A percentile compares a stretch with the other conserved stretches of the same genome.
Evolutionary conservation across 2,329 filamentous ascomycete genomes (phyloP).

Genomic region (Aurifilum marmelostoma): DNA sequence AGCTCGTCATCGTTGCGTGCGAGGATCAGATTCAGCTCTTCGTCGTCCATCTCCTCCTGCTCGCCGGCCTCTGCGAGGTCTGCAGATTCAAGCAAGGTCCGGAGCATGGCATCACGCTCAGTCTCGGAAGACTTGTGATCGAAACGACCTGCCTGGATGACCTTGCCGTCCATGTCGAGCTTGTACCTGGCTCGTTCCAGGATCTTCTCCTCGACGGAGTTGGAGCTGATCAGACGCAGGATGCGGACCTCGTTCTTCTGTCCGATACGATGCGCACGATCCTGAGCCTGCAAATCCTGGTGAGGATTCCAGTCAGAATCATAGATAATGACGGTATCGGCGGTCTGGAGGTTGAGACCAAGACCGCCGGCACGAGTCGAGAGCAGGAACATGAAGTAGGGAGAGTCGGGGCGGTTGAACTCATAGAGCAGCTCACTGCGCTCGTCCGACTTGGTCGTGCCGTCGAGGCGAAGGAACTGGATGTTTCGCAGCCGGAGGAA

Average conservation of each 20-base stretch:
- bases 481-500: conserved; percentile 84
- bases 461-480: conserved; percentile 89
- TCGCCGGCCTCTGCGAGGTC: conserved; percentile 71
- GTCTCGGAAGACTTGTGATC: conserved; percentile 99
- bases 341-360: conserved; percentile 94
- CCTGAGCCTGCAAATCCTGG: conserved; percentile 97
- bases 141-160: conserved; percentile 98
- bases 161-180: conserved; percentile 98
- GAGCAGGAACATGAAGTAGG: conserved; percentile 97
- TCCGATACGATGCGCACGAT: conserved; percentile 99
- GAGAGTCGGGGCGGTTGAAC: conserved; percentile 88
- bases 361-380: conserved; percentile 98
- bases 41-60: conserved; percentile 97
- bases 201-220: conserved; percentile 98
- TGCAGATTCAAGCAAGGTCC: conserved; percentile 87
- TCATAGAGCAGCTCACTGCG: conserved; percentile 85
- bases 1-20: conserved; percentile 86
- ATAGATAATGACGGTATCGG: conserved; percentile 99
- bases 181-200: conserved; percentile 96
- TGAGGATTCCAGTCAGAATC: conserved; percentile 99
- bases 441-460: conserved; percentile 96
- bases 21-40: conserved; percentile 93
- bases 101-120: conserved; percentile 94
- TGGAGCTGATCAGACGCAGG: conserved; percentile 90
- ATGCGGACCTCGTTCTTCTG: conserved; percentile 99